Percentiles rank a stretch among this genome's conserved stretches.
Conservation (phyloP, 371 early-diverging fungal species). For the Rhizopus stolonifer region DNA sequence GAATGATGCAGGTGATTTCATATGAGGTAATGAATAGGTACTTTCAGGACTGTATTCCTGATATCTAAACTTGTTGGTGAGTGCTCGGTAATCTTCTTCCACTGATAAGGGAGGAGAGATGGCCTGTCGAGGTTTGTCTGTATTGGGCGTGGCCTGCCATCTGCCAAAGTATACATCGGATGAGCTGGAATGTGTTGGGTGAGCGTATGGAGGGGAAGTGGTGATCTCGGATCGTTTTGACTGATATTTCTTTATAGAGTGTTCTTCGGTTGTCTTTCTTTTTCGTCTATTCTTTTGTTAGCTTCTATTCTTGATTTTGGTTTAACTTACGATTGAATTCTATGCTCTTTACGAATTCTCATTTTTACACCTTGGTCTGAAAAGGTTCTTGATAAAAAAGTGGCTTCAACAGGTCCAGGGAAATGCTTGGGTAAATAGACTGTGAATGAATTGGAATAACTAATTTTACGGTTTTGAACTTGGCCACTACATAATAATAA, state of each 20-base stretch:
- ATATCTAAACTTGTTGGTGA: not conserved
- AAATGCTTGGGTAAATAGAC: conserved; percentile 89
- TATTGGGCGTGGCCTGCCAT: conserved; percentile 15
- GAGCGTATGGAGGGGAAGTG: conserved; percentile 8
- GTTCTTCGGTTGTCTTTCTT: conserved; percentile 9
- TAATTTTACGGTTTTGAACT: conserved; percentile 35
- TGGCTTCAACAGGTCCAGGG: conserved; percentile 80
- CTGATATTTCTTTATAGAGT: conserved; percentile 2
- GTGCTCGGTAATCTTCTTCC: not conserved
- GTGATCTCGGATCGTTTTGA: conserved; percentile 1
- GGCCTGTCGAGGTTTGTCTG: not conserved
- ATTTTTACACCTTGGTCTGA: conserved; percentile 53
- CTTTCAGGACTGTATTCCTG: not conserved
- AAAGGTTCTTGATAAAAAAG: conserved; percentile 48
- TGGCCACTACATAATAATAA: conserved; percentile 22
- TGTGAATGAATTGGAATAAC: conserved; percentile 63
- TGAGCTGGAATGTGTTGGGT: not conserved
- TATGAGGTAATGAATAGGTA: not conserved
- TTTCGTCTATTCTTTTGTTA: conserved; percentile 13
- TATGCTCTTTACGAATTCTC: conserved; percentile 43
- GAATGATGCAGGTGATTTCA: not conserved
- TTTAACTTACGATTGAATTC: conserved; percentile 31
- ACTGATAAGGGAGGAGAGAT: not conserved
- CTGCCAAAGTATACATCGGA: conserved; percentile 20
- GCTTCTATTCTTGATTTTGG: not conserved